These are phyloP conservation scores for Wallacemonas sp. DNA, from an alignment of 208 protist genomes.

Conservation along the genomic window DNA sequence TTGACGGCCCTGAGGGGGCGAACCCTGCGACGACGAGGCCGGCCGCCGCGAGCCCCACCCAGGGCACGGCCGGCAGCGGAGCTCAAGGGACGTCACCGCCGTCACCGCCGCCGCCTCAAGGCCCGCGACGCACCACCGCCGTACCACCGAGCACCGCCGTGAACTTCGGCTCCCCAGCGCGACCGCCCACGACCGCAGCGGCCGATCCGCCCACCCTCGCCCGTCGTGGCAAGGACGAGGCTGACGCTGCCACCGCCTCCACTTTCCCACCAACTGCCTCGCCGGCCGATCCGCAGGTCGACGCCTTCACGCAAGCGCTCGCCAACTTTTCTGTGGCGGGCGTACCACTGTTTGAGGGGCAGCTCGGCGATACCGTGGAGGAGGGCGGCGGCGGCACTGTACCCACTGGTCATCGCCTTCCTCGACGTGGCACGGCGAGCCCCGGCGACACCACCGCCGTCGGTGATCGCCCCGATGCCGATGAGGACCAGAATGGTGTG, in stretches of 20 bases:
- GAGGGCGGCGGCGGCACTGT: not conserved
- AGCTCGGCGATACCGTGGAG: not conserved
- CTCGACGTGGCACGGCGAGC: too few relatives aligned
- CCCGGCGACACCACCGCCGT: not conserved
- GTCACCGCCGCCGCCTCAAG: not conserved
- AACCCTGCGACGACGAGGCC: slow-evolving; percentile 8
- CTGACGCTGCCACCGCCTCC: not conserved
- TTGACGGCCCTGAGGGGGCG: slow-evolving; percentile 19
- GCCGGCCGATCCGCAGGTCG: not conserved
- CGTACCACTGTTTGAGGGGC: not conserved
- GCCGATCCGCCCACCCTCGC: slow-evolving; percentile 7
- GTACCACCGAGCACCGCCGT: too few relatives aligned
- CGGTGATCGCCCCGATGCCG: not conserved
- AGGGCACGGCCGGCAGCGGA: not conserved
- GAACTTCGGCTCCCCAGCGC: not conserved
- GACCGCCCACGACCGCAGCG: not conserved
- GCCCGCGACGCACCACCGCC: too few relatives aligned
- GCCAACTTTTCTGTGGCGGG: not conserved
- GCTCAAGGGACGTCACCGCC: not conserved
- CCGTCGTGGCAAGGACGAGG: not conserved
- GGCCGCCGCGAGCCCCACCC: too few relatives aligned
- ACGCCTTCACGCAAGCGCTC: slow-evolving; percentile 6
- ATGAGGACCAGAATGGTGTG: too few relatives aligned
- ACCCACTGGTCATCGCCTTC: too few relatives aligned
- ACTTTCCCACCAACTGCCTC: not conserved